These are phyloP conservation scores for Pseudohalonectria lignicola DNA, from an alignment of 2,329 filamentous ascomycete genomes.

Conservation along the genomic window DNA sequence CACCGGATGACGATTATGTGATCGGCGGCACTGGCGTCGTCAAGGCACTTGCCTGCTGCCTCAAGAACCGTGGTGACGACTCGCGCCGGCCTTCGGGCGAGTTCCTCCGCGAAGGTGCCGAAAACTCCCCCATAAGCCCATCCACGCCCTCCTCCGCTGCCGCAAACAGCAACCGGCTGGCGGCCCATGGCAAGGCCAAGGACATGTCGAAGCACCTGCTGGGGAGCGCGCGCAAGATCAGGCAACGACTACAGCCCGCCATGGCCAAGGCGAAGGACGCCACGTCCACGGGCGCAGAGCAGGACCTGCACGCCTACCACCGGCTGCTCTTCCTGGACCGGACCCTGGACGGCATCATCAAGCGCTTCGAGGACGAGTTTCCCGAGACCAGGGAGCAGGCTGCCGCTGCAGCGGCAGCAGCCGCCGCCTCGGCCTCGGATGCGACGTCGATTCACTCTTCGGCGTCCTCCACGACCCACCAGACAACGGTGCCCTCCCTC, in stretches of 20 bases:
- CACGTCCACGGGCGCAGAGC: slow-evolving; percentile 30
- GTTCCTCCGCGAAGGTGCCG: slow-evolving; percentile 40
- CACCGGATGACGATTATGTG: slow-evolving; percentile 88
- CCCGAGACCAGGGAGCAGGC: slow-evolving; percentile 62
- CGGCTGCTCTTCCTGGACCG: slow-evolving; percentile 78
- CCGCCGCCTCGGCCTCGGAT: slow-evolving; percentile 1
- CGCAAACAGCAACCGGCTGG: slow-evolving; percentile 14
- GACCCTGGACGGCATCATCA: slow-evolving; percentile 83
- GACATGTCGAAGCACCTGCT: slow-evolving; percentile 90
- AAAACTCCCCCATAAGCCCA: slow-evolving; percentile 15
- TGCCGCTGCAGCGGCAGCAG: slow-evolving; percentile 16
- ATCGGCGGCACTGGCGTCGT: slow-evolving; percentile 93
- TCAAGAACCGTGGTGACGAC: slow-evolving; percentile 67
- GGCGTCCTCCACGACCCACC: neutral
- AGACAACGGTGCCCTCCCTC: slow-evolving; percentile 3
- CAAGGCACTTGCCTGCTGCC: slow-evolving; percentile 82
- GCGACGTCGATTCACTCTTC: slow-evolving; percentile 3
- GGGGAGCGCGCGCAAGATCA: slow-evolving; percentile 79
- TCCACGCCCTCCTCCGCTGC: neutral
- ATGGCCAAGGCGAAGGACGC: slow-evolving; percentile 62
- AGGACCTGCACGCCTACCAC: slow-evolving; percentile 62
- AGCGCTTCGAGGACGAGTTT: slow-evolving; percentile 92
- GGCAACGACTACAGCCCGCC: slow-evolving; percentile 70
- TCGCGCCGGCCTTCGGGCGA: slow-evolving; percentile 42
- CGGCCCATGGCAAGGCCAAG: slow-evolving; percentile 55